Percentiles rank a stretch among this genome's conserved stretches.
These are phyloP conservation scores for Aspergillus piperis DNA, from an alignment of 2,329 filamentous ascomycete genomes.

Conservation along the genomic window DNA sequence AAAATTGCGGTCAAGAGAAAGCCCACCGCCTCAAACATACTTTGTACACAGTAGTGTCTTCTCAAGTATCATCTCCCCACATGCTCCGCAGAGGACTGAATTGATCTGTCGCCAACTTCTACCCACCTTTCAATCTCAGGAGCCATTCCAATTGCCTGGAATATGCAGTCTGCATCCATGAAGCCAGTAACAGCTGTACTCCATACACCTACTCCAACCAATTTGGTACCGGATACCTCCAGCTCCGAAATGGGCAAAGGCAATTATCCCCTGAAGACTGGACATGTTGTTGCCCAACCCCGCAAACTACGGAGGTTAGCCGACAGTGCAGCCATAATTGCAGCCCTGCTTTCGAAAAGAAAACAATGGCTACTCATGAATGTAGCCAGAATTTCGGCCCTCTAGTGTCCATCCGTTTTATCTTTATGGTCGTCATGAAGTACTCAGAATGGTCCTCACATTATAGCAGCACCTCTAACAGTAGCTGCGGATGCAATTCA, in stretches of 20 bases:
- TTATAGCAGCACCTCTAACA: not conserved
- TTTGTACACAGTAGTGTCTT: not conserved
- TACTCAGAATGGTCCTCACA: not conserved
- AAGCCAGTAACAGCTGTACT: slow-evolving; percentile 10
- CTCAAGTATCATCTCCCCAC: slow-evolving; percentile 12
- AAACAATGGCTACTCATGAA: not conserved
- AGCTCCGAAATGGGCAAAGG: not conserved
- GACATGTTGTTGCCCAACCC: slow-evolving; percentile 25
- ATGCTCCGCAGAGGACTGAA: not conserved
- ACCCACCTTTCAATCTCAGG: not conserved
- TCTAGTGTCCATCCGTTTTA: not conserved
- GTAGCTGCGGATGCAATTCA: not conserved
- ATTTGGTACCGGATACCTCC: slow-evolving; percentile 4
- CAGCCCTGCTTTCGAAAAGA: not conserved
- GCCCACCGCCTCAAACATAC: slow-evolving; percentile 22
- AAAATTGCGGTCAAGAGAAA: slow-evolving; percentile 31
- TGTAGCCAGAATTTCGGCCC: not conserved
- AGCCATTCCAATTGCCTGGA: not conserved
- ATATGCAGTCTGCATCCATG: slow-evolving; percentile 12
- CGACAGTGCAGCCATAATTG: not conserved
- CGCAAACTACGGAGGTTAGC: slow-evolving; percentile 17
- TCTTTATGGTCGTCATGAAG: not conserved
- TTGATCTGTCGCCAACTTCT: not conserved
- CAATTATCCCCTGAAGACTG: not conserved
- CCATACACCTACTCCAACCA: not conserved